Evolutionary conservation across 2,329 filamentous ascomycete genomes (phyloP).

Genomic region (Clonostachys sp.): DNA sequence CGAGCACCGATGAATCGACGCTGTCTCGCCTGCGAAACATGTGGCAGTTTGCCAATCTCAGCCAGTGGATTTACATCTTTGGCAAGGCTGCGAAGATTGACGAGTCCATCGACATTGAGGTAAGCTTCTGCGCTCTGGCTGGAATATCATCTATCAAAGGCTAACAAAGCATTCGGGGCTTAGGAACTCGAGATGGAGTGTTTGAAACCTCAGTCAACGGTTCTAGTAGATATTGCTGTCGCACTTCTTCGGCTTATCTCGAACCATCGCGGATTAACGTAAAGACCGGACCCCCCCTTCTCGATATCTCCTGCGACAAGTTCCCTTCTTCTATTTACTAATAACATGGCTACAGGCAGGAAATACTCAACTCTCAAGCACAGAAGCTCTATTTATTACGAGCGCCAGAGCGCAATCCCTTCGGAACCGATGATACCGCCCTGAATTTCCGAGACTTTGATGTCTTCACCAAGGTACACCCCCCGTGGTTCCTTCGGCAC

Average conservation of each 20-base stretch:
- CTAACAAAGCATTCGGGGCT: background rate
- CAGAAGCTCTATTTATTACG: slow-evolving; percentile 84
- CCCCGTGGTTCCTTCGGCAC: background rate
- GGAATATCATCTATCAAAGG: too few species aligned
- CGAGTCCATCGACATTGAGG: slow-evolving; percentile 85
- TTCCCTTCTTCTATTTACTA: too few species aligned
- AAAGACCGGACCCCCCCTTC: slow-evolving; percentile 29
- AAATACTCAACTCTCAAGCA: slow-evolving; percentile 91
- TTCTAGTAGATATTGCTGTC: slow-evolving; percentile 77
- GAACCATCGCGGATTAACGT: slow-evolving; percentile 90
- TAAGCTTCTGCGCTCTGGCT: slow-evolving; percentile 28
- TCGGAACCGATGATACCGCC: slow-evolving; percentile 71
- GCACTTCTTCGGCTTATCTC: slow-evolving; percentile 89
- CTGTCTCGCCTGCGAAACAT: slow-evolving; percentile 74
- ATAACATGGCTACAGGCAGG: slow-evolving; percentile 48
- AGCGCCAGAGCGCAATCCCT: slow-evolving; percentile 75
- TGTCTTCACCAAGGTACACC: slow-evolving; percentile 67
- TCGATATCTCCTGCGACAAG: slow-evolving; percentile 3
- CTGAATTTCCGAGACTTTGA: slow-evolving; percentile 77
- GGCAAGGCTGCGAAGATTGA: slow-evolving; percentile 86
- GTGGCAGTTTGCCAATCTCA: slow-evolving; percentile 94
- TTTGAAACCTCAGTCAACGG: slow-evolving; percentile 70
- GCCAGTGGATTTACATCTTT: slow-evolving; percentile 91
- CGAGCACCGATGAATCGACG: slow-evolving; percentile 19
- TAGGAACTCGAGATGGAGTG: slow-evolving; percentile 89